phyloP scores from a whole-genome alignment of 2,329 filamentous ascomycete genomes.

The Fusarium solani-melongenae region DNA sequence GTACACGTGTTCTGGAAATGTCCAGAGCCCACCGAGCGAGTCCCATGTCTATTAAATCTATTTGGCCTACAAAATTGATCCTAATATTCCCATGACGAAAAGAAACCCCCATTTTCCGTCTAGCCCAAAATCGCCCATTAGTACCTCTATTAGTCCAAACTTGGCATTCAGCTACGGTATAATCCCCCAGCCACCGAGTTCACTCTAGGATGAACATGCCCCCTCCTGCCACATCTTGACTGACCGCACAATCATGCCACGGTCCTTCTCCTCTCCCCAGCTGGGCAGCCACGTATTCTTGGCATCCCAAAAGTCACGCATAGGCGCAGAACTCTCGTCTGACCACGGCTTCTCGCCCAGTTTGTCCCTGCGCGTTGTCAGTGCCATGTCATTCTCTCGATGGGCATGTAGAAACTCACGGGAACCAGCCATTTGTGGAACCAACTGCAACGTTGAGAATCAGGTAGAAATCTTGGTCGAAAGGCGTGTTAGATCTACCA shows the following conservation, averaged over 20 bases:
- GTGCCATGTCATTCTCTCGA: neutral
- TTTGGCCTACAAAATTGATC: neutral
- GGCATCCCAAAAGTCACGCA: slow-evolving; percentile 54
- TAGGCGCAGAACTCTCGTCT: slow-evolving; percentile 51
- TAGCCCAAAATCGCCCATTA: neutral
- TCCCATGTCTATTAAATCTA: neutral
- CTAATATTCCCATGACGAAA: neutral
- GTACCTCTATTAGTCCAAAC: neutral
- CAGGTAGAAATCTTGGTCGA: slow-evolving; percentile 61
- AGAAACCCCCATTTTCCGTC: neutral
- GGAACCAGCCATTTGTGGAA: slow-evolving; percentile 59
- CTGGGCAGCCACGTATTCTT: slow-evolving; percentile 54
- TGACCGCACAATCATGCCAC: slow-evolving; percentile 56
- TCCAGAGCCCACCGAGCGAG: too few species aligned
- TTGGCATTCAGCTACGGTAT: neutral
- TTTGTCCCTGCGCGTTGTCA: slow-evolving; percentile 46
- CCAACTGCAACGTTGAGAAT: slow-evolving; percentile 63
- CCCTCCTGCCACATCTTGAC: slow-evolving; percentile 59
- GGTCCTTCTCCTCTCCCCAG: slow-evolving; percentile 43
- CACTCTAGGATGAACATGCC: slow-evolving; percentile 16
- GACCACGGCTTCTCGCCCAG: slow-evolving; percentile 57
- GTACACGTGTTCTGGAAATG: neutral
- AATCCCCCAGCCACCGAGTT: neutral
- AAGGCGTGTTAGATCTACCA: slow-evolving; percentile 55
- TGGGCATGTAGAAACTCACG: slow-evolving; percentile 38